Percentiles rank a stretch among this genome's conserved stretches.
phyloP scores from a whole-genome alignment of 257 asterid genomes.

The Ehretia macrophylla region DNA sequence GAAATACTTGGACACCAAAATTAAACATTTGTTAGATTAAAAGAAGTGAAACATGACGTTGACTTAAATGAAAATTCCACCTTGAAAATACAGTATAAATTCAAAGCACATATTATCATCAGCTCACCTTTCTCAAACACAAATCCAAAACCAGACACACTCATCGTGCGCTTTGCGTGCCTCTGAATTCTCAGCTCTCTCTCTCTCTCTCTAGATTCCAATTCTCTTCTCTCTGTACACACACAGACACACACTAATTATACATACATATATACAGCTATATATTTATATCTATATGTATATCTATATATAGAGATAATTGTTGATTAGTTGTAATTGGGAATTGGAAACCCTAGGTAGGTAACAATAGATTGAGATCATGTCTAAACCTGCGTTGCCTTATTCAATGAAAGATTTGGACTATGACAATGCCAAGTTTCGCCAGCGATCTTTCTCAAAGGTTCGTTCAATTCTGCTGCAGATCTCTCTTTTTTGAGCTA shows the following conservation, averaged over 20 bases:
- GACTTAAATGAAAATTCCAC: no score
- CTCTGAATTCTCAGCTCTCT: not conserved
- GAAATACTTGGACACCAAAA: no score
- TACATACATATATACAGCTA: not conserved
- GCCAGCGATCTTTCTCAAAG: slow-evolving; percentile 11
- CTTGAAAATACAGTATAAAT: no score
- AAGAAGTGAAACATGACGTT: no score
- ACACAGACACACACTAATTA: not conserved
- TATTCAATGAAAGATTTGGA: slow-evolving; percentile 13
- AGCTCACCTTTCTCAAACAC: no score
- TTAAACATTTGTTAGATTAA: no score
- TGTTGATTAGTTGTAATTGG: not conserved
- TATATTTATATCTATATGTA: not conserved
- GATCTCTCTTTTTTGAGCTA: not conserved
- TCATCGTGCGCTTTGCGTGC: not conserved
- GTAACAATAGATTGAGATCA: not conserved
- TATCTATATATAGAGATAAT: not conserved
- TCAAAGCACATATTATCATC: no score
- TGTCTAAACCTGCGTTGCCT: slow-evolving; percentile 8
- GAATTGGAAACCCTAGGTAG: slow-evolving; percentile 1
- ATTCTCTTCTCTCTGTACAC: not conserved
- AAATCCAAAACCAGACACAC: not conserved
- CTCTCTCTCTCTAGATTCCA: not conserved
- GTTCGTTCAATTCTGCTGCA: not conserved
- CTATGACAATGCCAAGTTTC: slow-evolving; percentile 16